phyloP scores from a whole-genome alignment of 106 monocot species.

The Dioscorea zingiberensis region DNA sequence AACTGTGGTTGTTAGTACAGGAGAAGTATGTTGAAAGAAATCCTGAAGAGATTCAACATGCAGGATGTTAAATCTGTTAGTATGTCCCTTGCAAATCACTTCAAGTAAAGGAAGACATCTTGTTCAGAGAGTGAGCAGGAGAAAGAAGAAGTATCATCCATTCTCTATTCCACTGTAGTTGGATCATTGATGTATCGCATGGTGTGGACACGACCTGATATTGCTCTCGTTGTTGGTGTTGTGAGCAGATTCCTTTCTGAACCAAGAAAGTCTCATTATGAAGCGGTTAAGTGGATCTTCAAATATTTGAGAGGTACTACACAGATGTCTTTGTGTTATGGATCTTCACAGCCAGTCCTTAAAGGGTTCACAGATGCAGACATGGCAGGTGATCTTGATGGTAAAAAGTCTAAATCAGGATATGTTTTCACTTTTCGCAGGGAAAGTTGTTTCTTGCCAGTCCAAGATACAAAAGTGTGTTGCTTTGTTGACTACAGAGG shows the following conservation, averaged over 20 bases:
- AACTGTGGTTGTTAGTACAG: too few species aligned
- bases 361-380: too few species aligned
- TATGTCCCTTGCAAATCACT: neutral
- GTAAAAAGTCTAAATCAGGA: too few species aligned
- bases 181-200: neutral
- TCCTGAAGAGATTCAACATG: neutral
- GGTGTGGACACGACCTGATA: neutral
- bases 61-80: too few species aligned
- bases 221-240: constrained; percentile 3
- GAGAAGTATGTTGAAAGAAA: neutral
- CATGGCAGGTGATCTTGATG: too few species aligned
- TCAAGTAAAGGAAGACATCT: neutral
- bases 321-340: too few species aligned
- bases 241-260: constrained; percentile 2
- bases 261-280: constrained; percentile 1
- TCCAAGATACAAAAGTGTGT: neutral
- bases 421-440: constrained; percentile 9
- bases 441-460: neutral
- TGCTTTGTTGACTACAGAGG: constrained; percentile 2
- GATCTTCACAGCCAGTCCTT: too few species aligned
- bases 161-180: neutral
- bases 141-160: neutral
- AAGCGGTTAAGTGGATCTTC: constrained; percentile 4
- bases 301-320: neutral
- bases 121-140: too few species aligned